A percentile compares a stretch with the other conserved stretches of the same genome.
Evolutionary conservation across 1,139 yeast genomes (phyloP).

Genomic region (Candida labiduridarum): DNA sequence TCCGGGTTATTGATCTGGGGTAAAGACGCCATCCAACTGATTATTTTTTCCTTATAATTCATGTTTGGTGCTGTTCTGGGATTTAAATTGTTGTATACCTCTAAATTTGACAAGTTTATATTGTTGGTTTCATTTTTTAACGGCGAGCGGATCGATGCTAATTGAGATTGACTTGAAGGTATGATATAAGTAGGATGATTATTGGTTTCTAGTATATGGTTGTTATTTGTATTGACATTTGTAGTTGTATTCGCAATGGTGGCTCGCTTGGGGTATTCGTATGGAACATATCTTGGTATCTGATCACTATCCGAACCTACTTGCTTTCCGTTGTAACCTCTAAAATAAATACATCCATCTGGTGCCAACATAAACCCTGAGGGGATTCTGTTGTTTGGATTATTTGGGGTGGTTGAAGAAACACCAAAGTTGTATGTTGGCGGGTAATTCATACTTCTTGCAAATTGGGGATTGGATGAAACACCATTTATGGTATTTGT

Average conservation of each 20-base stretch:
- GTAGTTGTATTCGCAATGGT: neutral
- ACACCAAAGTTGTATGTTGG: neutral
- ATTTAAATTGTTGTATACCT: conserved; percentile 36
- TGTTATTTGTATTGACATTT: neutral
- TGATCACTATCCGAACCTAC: neutral
- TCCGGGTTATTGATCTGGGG: conserved; percentile 37
- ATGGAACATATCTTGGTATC: conserved; percentile 3
- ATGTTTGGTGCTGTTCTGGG: conserved; percentile 62
- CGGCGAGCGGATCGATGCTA: neutral
- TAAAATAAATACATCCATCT: conserved; percentile 2
- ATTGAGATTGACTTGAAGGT: neutral
- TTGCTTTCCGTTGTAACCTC: neutral
- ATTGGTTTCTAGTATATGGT: neutral
- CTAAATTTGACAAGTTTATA: conserved; percentile 1
- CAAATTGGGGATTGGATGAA: neutral
- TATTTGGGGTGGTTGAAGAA: neutral
- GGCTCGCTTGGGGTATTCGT: conserved; percentile 1
- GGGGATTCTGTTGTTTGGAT: neutral
- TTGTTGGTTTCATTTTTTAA: neutral
- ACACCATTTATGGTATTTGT: neutral
- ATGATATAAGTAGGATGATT: neutral
- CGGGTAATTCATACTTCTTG: conserved; percentile 4
- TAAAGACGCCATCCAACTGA: conserved; percentile 58
- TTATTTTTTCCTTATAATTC: conserved; percentile 64
- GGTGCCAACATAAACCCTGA: conserved; percentile 1